Conservation (phyloP, 2,329 filamentous ascomycete species). For the Diaporthe amygdali region DNA sequence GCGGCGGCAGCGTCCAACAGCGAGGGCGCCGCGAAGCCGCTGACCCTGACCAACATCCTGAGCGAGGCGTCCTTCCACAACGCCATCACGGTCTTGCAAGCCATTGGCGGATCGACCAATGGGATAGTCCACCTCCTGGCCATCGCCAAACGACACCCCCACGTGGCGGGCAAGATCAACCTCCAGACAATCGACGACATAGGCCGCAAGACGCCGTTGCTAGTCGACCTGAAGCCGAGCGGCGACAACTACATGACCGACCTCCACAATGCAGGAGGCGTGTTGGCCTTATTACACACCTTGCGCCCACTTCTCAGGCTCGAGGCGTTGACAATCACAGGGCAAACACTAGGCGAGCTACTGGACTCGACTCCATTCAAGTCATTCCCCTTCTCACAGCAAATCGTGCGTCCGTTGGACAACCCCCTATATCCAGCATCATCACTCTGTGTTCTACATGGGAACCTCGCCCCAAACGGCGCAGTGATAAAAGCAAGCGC, state of each 20-base stretch:
- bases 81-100: slow-evolving; percentile 85
- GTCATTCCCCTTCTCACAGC: slow-evolving; percentile 38
- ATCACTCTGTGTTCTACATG: slow-evolving; percentile 80
- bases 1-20: slow-evolving; percentile 52
- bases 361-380: slow-evolving; percentile 72
- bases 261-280: slow-evolving; percentile 86
- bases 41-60: slow-evolving; percentile 59
- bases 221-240: slow-evolving; percentile 85
- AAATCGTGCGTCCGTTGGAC: slow-evolving; percentile 69
- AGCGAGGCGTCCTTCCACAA: slow-evolving; percentile 82
- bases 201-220: slow-evolving; percentile 76
- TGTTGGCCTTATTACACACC: slow-evolving; percentile 79
- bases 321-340: slow-evolving; percentile 80
- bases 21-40: slow-evolving; percentile 63
- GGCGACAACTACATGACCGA: slow-evolving; percentile 91
- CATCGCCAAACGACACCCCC: slow-evolving; percentile 76
- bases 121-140: slow-evolving; percentile 86
- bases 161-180: slow-evolving; percentile 66
- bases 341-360: slow-evolving; percentile 81
- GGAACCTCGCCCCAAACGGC: slow-evolving; percentile 83
- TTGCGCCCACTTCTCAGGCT: slow-evolving; percentile 80
- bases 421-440: slow-evolving; percentile 73
- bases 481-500: slow-evolving; percentile 93
- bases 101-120: slow-evolving; percentile 84
- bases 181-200: slow-evolving; percentile 81